Base-by-base conservation (phyloP, 2,329 filamentous ascomycete species). In the Stachybotrys elegans region DNA sequence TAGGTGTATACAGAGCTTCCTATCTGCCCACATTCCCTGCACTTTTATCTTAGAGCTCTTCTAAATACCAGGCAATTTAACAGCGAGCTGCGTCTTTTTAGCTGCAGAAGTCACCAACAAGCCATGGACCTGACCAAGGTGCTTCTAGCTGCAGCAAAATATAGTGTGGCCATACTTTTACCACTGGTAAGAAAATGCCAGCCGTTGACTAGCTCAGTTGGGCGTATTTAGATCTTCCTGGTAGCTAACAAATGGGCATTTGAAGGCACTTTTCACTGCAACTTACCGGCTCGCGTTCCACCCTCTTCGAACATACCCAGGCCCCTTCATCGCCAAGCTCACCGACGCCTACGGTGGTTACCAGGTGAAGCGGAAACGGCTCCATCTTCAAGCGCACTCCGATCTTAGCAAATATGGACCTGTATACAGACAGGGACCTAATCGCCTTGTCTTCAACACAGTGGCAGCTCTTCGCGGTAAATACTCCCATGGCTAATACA, bases 371-470 rank as follows among this genome's bases (percentile, higher is more conserved):
- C 40, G 25, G 21, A 27, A 36, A 19, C 19, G 29, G 16, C 27
- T 46, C 22, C 46, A 48, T 21, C 35, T 48, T 16, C 11, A 22
- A 4, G 38, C 43, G 16, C 31, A 41, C 22, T 23, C 40, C 7
- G 29, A 46, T 20, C 37, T 43, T 20, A 19, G 31, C 12, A 45
- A 43, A 22, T 48, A 46, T 38, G 47, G 47, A 19, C 35, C 43
- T 21, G 46, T 48, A 3, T 20, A 42, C 22, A 32, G 48, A 17
- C 31, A 43, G 40, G 48, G 22, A 2, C 48, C 48, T 2, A 43
- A 51, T 34, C 37, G 46, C 6, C 44, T 51, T 3, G 40, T 51
- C 11, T 51, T 51, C 42, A 51, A 51, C 17, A 44, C 48, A 1
- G 20, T 47, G 7, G 42, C 40, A 2, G 48, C 48, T 29, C 6